These are phyloP conservation scores for Mayamaea pseudoterrestris DNA, from an alignment of 108 stramenopile species.

Conservation along the genomic window DNA sequence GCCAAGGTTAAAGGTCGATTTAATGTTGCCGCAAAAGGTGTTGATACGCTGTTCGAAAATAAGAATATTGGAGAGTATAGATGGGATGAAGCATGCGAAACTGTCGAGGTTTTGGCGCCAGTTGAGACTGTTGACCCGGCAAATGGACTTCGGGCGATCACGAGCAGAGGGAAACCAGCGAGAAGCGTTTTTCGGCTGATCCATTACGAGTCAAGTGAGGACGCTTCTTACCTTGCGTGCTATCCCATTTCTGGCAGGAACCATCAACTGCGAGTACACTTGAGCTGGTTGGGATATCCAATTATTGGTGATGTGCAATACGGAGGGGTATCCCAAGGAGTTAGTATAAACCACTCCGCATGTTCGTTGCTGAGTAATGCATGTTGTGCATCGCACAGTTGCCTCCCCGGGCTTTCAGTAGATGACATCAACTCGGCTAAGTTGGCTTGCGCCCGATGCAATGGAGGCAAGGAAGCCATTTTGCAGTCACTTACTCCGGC, in stretches of 20 bases:
- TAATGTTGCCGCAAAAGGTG: slow-evolving; percentile 15
- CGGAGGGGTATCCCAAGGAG: slow-evolving; percentile 44
- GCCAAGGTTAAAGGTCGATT: slow-evolving; percentile 56
- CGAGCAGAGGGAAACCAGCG: slow-evolving; percentile 48
- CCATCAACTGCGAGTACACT: slow-evolving; percentile 88
- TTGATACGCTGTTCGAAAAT: neutral
- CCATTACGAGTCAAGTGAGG: slow-evolving; percentile 24
- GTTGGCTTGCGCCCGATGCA: slow-evolving; percentile 33
- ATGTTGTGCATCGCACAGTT: neutral
- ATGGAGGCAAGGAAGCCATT: slow-evolving; percentile 19
- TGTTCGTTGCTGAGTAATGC: slow-evolving; percentile 1
- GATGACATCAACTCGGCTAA: slow-evolving; percentile 11
- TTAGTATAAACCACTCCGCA: neutral
- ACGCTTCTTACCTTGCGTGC: slow-evolving; percentile 55
- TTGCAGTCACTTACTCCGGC: slow-evolving; percentile 36
- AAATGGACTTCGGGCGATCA: slow-evolving; percentile 44
- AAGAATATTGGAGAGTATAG: neutral
- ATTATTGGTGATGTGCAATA: slow-evolving; percentile 77
- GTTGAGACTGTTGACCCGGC: slow-evolving; percentile 45
- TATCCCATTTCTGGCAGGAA: slow-evolving; percentile 79
- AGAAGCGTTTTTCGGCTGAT: slow-evolving; percentile 53
- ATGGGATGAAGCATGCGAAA: too few relatives aligned
- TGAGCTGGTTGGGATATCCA: slow-evolving; percentile 59
- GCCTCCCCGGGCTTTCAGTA: neutral
- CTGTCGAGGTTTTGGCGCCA: slow-evolving; percentile 54